These are phyloP conservation scores for Trebouxiophyceae sp. DNA, from an alignment of 163 green algal genomes.

Conservation along the genomic window DNA sequence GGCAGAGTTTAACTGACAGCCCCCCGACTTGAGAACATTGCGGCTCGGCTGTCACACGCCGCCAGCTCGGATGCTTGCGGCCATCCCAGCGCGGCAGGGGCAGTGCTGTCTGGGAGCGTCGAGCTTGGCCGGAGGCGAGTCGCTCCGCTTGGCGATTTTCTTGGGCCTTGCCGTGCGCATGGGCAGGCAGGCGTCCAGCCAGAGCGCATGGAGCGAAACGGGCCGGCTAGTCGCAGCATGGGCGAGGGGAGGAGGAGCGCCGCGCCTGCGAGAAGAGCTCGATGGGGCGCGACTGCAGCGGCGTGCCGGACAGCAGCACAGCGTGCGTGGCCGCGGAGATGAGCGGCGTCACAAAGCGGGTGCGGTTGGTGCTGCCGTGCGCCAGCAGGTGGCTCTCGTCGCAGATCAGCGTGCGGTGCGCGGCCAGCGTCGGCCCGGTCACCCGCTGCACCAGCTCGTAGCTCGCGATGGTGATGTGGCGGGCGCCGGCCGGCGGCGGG, in stretches of 20 bases:
- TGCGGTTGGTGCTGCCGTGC: slow-evolving; percentile 27
- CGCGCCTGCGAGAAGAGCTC: slow-evolving; percentile 46
- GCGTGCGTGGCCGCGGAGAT: slow-evolving; percentile 26
- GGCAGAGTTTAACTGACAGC: too few species aligned
- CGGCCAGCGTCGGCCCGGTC: neutral
- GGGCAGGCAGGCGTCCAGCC: neutral
- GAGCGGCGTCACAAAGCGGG: slow-evolving; percentile 19
- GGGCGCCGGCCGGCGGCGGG: neutral
- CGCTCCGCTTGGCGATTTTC: too few species aligned
- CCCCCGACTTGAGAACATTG: too few species aligned
- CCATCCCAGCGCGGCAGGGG: too few species aligned
- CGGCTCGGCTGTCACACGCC: too few species aligned
- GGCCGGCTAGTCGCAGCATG: neutral
- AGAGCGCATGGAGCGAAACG: neutral
- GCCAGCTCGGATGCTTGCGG: too few species aligned
- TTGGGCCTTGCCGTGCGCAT: too few species aligned
- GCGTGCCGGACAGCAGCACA: slow-evolving; percentile 56
- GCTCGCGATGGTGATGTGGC: slow-evolving; percentile 23
- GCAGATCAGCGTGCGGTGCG: slow-evolving; percentile 38
- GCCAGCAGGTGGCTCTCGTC: slow-evolving; percentile 63
- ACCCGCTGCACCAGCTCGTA: slow-evolving; percentile 55
- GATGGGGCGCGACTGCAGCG: slow-evolving; percentile 43
- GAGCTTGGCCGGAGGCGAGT: too few species aligned
- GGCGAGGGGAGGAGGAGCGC: neutral
- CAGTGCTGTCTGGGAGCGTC: too few species aligned